A percentile compares a stretch with the other conserved stretches of the same genome.
Evolutionary conservation across 352 stramenopile species (phyloP).

Genomic region (Phytophthora fragariaefolia): DNA sequence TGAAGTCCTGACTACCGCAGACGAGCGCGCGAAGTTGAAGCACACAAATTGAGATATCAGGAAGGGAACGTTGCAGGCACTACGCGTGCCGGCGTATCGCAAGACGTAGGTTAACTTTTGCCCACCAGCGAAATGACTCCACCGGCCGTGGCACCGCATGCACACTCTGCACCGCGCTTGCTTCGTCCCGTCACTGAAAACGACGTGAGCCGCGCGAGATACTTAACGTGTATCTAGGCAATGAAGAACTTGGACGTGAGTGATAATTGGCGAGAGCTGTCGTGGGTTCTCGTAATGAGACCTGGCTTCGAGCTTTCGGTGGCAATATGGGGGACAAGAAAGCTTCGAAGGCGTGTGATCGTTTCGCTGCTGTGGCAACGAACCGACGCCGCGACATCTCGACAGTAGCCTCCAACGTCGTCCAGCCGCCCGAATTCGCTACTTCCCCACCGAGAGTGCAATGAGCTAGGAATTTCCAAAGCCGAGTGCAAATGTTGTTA

Average conservation of each 20-base stretch:
- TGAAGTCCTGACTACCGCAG: background rate
- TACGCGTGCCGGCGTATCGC: slow-evolving; percentile 20
- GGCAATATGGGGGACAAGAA: background rate
- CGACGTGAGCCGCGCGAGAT: no score
- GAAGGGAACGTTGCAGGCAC: slow-evolving; percentile 19
- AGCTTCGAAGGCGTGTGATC: slow-evolving; percentile 6
- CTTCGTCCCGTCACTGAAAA: no score
- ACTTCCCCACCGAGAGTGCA: background rate
- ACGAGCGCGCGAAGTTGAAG: slow-evolving; percentile 4
- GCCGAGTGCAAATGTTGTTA: slow-evolving; percentile 3
- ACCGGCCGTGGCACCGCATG: background rate
- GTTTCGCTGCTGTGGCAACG: background rate
- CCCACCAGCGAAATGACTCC: slow-evolving; percentile 25
- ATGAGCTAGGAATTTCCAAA: slow-evolving; percentile 20
- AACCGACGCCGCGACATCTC: background rate
- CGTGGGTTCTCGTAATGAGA: no score
- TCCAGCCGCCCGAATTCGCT: background rate
- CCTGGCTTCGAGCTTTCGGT: no score
- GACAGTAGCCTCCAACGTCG: background rate
- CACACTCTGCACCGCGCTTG: no score
- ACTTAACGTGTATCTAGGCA: no score
- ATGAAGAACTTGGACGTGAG: no score
- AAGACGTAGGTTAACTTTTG: slow-evolving; percentile 30
- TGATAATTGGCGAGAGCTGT: no score
- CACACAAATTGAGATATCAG: slow-evolving; percentile 30